A percentile compares a stretch with the other conserved stretches of the same genome.
Evolutionary conservation across 352 stramenopile species (phyloP).

Genomic region (Albugo laibachii): DNA sequence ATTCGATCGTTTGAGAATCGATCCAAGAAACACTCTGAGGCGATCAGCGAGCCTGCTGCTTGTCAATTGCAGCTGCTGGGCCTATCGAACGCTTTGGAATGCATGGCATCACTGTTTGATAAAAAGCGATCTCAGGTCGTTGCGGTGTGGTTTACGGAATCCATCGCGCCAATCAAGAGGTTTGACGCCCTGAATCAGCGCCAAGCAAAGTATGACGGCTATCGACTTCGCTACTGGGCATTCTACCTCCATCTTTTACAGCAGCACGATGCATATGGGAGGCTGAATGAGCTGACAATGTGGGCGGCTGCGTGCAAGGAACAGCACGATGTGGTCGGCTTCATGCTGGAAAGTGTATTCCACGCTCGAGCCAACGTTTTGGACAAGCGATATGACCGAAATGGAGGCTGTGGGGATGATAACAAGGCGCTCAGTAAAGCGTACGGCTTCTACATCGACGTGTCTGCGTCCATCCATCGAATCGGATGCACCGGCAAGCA

Average conservation of each 20-base stretch:
- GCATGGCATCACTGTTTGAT: conserved; percentile 38
- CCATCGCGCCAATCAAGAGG: conserved; percentile 42
- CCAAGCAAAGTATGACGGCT: conserved; percentile 62
- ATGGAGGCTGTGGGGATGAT: neutral
- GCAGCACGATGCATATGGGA: conserved; percentile 26
- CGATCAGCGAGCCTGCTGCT: neutral
- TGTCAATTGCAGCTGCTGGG: conserved; percentile 10
- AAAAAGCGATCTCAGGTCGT: conserved; percentile 40
- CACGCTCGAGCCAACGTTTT: conserved; percentile 24
- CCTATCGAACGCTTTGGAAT: conserved; percentile 15
- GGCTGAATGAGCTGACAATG: conserved; percentile 39
- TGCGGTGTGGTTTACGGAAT: conserved; percentile 55
- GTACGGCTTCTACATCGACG: conserved; percentile 1
- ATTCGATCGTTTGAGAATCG: neutral
- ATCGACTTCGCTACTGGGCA: conserved; percentile 54
- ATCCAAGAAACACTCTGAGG: neutral
- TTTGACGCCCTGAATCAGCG: conserved; percentile 69
- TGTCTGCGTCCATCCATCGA: conserved; percentile 13
- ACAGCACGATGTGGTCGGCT: conserved; percentile 59
- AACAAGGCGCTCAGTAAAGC: neutral
- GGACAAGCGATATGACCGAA: conserved; percentile 1
- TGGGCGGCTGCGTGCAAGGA: conserved; percentile 68
- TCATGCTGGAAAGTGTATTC: conserved; percentile 39
- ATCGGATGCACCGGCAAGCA: conserved; percentile 15
- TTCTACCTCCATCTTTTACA: conserved; percentile 37